Base-by-base conservation (phyloP, 306 rosid genomes). In the Quercus mongolica region DNA sequence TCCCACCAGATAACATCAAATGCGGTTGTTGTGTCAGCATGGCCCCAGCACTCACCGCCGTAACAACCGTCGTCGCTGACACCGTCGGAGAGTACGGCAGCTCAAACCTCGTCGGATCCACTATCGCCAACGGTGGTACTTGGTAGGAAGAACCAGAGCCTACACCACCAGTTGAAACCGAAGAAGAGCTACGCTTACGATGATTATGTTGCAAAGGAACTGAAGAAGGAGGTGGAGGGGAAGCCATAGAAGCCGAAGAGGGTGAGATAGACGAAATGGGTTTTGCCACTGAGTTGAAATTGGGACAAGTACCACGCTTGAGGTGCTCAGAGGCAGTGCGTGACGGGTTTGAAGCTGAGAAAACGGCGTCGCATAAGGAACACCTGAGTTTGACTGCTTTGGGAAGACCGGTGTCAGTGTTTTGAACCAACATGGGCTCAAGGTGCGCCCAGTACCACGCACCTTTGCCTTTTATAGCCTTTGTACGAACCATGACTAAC, bases 371-470 rank as follows among this genome's bases (percentile, higher is more conserved):
- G 87, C 98, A 94, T 3, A 92, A 51, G 2, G 88, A 76, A 75
- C 98, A 94, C n/a, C 97, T 84, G 49, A 94, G 97, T 83, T 94
- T 94, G 11, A 94, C 98, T 26, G 98, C 94, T 62, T 94, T 92
- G 1, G 97, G 94, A 1, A 92, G 67, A 1, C 97, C 97, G 4
- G 94, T 91, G 41, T 94, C 98, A 59, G 86, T 19, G 86, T 89
- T 83, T 46, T 82, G 92, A 57, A 89, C 84, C 38, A 94, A 81
- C 23, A 94, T 28, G 62, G 98, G 98, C 78, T 94, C 97, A 17
- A 94, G 72, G 90, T 92, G 98, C 10, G 85, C 83, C 98, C 98
- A 94, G 73, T 94, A 94, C 98, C 98, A 94, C 21, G 98, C 98
- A 5, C 98, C 98, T 84, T 94, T 94, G 0, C 98, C 98, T 80